Conservation (phyloP, 2,329 filamentous ascomycete genomes). For the Colletotrichum lupini region DNA sequence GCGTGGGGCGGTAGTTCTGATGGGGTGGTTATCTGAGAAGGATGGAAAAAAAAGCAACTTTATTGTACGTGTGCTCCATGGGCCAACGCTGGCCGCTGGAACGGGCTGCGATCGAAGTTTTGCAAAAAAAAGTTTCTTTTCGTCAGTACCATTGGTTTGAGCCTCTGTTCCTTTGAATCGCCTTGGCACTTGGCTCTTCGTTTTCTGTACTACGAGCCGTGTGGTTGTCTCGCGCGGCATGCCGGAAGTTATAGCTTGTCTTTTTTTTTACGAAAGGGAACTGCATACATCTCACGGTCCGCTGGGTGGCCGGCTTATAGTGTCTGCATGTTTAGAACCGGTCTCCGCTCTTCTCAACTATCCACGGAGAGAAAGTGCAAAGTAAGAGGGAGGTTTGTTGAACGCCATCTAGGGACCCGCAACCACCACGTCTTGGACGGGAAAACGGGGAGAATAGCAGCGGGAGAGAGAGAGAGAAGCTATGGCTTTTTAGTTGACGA, state of each 20-base stretch:
- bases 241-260: too few species aligned
- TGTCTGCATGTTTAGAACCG: too few species aligned
- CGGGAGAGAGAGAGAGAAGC: neutral
- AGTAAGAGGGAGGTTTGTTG: neutral
- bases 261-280: too few species aligned
- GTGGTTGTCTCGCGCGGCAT: neutral
- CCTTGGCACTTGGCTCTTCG: neutral
- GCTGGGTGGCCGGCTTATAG: too few species aligned
- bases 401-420: neutral
- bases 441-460: too few species aligned
- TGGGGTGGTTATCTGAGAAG: neutral
- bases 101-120: neutral
- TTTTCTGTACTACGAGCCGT: neutral
- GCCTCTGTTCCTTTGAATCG: neutral
- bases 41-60: neutral
- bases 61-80: neutral
- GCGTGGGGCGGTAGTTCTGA: neutral
- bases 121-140: neutral
- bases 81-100: neutral
- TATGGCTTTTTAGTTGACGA: neutral
- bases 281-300: too few species aligned
- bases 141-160: neutral
- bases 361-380: neutral
- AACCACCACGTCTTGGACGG: too few species aligned
- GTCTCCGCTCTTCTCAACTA: too few species aligned